phyloP scores from a whole-genome alignment of 345 rosid species.

The Heritiera littoralis region DNA sequence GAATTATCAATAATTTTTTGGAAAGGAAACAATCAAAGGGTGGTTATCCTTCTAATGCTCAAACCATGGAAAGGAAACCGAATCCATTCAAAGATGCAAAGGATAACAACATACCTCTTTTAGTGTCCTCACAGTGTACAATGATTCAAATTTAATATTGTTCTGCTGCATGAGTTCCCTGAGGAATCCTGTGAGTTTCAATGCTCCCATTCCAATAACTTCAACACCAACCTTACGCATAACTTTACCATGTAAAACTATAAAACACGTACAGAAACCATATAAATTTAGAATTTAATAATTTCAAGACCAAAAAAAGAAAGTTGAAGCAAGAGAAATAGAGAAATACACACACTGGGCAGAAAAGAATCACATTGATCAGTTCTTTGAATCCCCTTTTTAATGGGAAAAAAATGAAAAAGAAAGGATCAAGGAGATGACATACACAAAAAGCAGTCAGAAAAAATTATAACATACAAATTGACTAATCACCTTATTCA shows the following conservation, averaged over 20 bases:
- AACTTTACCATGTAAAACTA: slow-evolving; percentile 90
- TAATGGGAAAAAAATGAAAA: neutral
- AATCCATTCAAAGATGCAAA: neutral
- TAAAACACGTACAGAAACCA: slow-evolving; percentile 25
- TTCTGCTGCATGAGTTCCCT: slow-evolving; percentile 80
- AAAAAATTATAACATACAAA: neutral
- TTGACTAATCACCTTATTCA: neutral
- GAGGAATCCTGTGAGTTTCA: slow-evolving; percentile 84
- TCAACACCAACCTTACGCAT: slow-evolving; percentile 92
- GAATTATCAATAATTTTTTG: neutral
- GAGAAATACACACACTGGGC: neutral
- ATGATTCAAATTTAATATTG: slow-evolving; percentile 61
- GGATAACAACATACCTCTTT: slow-evolving; percentile 65
- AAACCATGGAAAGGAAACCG: neutral
- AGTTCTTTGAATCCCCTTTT: neutral
- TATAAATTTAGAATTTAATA: slow-evolving; percentile 23
- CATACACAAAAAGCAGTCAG: neutral
- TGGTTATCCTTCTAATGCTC: neutral
- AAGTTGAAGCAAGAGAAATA: neutral
- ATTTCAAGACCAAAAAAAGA: slow-evolving; percentile 13
- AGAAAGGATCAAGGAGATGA: neutral
- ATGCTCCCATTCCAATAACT: slow-evolving; percentile 75
- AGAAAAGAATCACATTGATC: neutral
- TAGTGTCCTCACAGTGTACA: slow-evolving; percentile 76
- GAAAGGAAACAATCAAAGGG: neutral